Conservation (phyloP, 768 basidiomycete genomes). For the Solioccasus polychromus region DNA sequence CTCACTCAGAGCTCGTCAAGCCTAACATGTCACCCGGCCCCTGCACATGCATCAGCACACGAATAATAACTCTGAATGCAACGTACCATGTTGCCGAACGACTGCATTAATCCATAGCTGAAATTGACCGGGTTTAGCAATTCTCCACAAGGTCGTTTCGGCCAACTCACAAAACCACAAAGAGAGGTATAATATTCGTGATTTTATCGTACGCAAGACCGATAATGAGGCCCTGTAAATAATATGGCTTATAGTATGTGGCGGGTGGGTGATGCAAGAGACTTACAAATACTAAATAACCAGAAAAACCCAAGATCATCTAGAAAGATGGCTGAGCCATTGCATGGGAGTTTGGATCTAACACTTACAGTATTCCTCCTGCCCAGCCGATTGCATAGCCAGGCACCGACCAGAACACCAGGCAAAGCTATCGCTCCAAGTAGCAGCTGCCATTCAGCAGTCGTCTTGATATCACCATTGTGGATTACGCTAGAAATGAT, state of each 20-base stretch:
- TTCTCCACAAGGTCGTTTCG: background rate
- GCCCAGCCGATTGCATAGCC: slow-evolving; percentile 51
- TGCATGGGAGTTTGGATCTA: background rate
- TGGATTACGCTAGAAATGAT: slow-evolving; percentile 69
- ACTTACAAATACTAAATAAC: slow-evolving; percentile 60
- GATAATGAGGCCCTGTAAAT: slow-evolving; percentile 45
- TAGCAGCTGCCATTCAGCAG: slow-evolving; percentile 70
- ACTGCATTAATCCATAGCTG: slow-evolving; percentile 73
- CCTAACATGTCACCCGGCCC: slow-evolving; percentile 74
- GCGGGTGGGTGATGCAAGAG: background rate
- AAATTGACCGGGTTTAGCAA: slow-evolving; percentile 1
- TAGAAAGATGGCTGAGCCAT: slow-evolving; percentile 21
- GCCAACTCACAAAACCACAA: slow-evolving; percentile 60
- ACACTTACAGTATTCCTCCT: slow-evolving; percentile 52
- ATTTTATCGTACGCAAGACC: slow-evolving; percentile 62
- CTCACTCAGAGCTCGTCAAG: slow-evolving; percentile 63
- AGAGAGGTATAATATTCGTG: slow-evolving; percentile 58
- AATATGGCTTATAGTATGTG: background rate
- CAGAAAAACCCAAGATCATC: slow-evolving; percentile 69
- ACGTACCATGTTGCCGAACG: slow-evolving; percentile 61
- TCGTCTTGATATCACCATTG: slow-evolving; percentile 50
- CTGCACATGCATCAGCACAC: slow-evolving; percentile 30
- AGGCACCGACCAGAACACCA: slow-evolving; percentile 51
- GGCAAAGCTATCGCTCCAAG: slow-evolving; percentile 61
- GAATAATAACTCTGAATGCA: background rate